A percentile compares a stretch with the other conserved stretches of the same genome.
Conservation (phyloP, 2,329 filamentous ascomycete species). For the Trichoderma afroharzianum region DNA sequence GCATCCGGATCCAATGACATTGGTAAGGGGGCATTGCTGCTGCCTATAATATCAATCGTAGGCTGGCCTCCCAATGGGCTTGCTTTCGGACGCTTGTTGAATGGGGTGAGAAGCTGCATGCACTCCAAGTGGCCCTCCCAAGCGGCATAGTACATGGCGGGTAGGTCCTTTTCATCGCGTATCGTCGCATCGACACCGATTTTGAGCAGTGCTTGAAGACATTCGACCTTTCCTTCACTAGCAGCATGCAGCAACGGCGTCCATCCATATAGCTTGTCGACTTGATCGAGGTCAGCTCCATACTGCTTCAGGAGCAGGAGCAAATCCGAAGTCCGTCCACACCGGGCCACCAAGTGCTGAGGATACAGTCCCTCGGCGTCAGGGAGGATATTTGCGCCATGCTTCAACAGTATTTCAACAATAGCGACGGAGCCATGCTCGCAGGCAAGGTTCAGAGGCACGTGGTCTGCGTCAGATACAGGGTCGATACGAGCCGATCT, state of each 20-base stretch:
- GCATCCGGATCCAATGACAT: constrained; percentile 77
- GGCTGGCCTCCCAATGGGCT: constrained; percentile 45
- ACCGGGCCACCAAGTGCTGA: constrained; percentile 92
- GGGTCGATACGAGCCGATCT: constrained; percentile 83
- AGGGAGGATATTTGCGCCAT: constrained; percentile 77
- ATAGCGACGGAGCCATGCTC: constrained; percentile 86
- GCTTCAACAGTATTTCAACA: constrained; percentile 77
- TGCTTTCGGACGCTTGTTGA: constrained; percentile 42
- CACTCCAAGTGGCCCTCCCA: constrained; percentile 97
- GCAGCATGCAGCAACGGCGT: constrained; percentile 94
- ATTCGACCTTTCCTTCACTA: constrained; percentile 90
- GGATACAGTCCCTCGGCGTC: constrained; percentile 95
- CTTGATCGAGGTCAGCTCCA: constrained; percentile 84
- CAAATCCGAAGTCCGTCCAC: constrained; percentile 75
- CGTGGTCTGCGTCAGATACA: constrained; percentile 81
- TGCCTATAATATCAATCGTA: constrained; percentile 42
- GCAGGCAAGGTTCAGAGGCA: constrained; percentile 90
- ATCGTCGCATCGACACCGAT: constrained; percentile 75
- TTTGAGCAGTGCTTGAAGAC: constrained; percentile 75
- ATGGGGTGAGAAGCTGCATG: constrained; percentile 77
- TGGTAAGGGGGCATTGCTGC: constrained; percentile 50
- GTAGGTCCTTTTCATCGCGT: constrained; percentile 85
- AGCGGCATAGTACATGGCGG: constrained; percentile 96
- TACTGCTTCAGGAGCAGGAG: constrained; percentile 78
- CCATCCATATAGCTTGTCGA: constrained; percentile 96